Evolutionary conservation across 2,329 filamentous ascomycete genomes (phyloP).

Genomic region (Cercospora sesami): DNA sequence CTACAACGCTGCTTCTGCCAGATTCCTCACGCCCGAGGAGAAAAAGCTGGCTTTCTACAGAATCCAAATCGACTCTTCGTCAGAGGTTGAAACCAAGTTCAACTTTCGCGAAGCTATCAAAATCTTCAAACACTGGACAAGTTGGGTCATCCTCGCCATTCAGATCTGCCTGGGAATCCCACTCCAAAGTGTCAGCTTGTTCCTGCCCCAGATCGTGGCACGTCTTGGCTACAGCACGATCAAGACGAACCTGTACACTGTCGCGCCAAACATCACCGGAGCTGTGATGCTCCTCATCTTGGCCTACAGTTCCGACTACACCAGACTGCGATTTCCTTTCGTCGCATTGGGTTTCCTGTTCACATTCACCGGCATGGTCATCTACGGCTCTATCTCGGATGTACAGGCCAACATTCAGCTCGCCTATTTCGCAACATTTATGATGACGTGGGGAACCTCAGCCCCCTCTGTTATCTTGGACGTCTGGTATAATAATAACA

Average conservation of each 20-base stretch:
- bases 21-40: constrained; percentile 66
- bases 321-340: constrained; percentile 69
- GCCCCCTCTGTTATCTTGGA: constrained; percentile 70
- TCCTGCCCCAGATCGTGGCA: constrained; percentile 59
- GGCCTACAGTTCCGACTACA: constrained; percentile 68
- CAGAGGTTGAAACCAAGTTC: constrained; percentile 60
- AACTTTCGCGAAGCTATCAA: constrained; percentile 52
- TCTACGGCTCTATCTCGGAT: constrained; percentile 66
- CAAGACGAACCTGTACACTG: constrained; percentile 77
- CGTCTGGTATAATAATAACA: constrained; percentile 79
- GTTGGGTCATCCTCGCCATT: constrained; percentile 57
- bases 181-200: constrained; percentile 57
- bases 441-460: constrained; percentile 78
- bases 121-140: constrained; percentile 57
- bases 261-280: constrained; percentile 75
- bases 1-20: constrained; percentile 61
- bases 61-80: constrained; percentile 74
- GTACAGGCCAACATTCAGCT: constrained; percentile 62
- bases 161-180: constrained; percentile 62
- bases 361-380: constrained; percentile 75
- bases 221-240: constrained; percentile 56
- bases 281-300: constrained; percentile 71
- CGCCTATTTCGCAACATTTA: constrained; percentile 74
- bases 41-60: constrained; percentile 68
- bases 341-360: constrained; percentile 72